phyloP scores from a whole-genome alignment of 169 alveolate genomes.

The Amoebophrya sp. region DNA sequence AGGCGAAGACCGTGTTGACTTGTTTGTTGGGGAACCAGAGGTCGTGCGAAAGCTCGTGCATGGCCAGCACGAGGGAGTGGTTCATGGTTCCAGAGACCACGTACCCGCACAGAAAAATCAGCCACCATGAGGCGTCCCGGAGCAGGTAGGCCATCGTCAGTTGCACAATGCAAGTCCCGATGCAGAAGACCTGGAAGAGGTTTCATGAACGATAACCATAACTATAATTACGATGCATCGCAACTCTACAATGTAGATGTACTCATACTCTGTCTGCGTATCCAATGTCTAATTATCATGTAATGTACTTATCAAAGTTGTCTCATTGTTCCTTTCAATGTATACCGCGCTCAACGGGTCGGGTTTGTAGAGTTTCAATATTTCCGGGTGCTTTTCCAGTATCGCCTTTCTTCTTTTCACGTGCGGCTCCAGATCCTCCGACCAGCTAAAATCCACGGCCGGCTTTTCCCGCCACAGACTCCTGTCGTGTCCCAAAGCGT shows the following conservation, averaged over 20 bases:
- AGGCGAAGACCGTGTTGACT: conserved; percentile 48
- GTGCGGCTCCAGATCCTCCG: not conserved
- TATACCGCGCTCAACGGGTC: not conserved
- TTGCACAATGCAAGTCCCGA: not conserved
- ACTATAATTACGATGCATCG: too few species aligned
- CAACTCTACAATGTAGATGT: too few species aligned
- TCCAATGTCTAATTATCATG: too few species aligned
- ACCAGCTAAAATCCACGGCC: not conserved
- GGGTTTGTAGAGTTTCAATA: not conserved
- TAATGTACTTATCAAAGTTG: too few species aligned
- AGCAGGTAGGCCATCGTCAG: not conserved
- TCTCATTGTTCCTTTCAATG: too few species aligned
- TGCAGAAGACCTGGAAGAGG: not conserved
- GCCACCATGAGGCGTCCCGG: not conserved
- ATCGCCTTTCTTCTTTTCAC: not conserved
- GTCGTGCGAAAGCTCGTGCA: conserved; percentile 63
- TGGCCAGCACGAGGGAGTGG: conserved; percentile 54
- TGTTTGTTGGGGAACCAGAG: conserved; percentile 47
- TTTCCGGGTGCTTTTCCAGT: not conserved
- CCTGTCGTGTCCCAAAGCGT: not conserved
- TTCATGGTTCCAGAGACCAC: conserved; percentile 58
- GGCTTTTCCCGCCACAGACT: not conserved
- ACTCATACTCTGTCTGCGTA: too few species aligned
- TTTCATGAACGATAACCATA: too few species aligned
- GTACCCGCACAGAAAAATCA: conserved; percentile 37